Evolutionary conservation across 495 filamentous ascomycete species (phyloP), one percentile per base, ranked within the genome.

Genomic region (Neurospora sp.): DNA sequence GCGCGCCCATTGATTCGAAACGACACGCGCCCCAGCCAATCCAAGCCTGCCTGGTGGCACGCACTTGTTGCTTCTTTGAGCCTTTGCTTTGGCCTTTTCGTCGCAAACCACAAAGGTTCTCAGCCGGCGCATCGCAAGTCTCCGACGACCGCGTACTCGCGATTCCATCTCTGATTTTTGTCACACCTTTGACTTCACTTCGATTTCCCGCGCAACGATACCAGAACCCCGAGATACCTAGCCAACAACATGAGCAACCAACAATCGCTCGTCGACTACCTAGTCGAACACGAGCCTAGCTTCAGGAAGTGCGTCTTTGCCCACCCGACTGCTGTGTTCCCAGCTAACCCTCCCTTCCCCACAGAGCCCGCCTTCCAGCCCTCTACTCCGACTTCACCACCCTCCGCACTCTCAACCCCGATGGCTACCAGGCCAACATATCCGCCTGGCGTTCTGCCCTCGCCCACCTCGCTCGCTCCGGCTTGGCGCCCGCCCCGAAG

Each of bases 341-440:
- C 35, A n/a, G 70, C 74, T 71, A 31, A 75, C 73, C 71, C 40
- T 16, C 45, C 40, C 22, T 44, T 74, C 44, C 4, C 53, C 20
- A 9, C 12, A 96, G 92, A 82, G 89, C 90, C 74, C 94, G 96
- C 48, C 89, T 98, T 5, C 91, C 94, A 7, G 94, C 94, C 16
- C 89, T 99, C 70, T 99, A 97, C 83, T 97, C 94, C 72, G 96
- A 98, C 81, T 98, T 99, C 81, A 84, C 88, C 4, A 79, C 86
- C 42, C 94, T 95, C 74, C 88, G 87, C 73, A 89, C 88, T 71
- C 91, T 91, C 40, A 99, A 99, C 79, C 94, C 94, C 1, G 94
- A 96, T 77, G 95, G 94, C 74, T 99, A 94, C 83, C 82, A 86
- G 39, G 92, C 94, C 69, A 98, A 99, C 80, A 81, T 94, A 48